phyloP scores from a whole-genome alignment of 2,329 filamentous ascomycete genomes.

The Cladorrhinum sp. region DNA sequence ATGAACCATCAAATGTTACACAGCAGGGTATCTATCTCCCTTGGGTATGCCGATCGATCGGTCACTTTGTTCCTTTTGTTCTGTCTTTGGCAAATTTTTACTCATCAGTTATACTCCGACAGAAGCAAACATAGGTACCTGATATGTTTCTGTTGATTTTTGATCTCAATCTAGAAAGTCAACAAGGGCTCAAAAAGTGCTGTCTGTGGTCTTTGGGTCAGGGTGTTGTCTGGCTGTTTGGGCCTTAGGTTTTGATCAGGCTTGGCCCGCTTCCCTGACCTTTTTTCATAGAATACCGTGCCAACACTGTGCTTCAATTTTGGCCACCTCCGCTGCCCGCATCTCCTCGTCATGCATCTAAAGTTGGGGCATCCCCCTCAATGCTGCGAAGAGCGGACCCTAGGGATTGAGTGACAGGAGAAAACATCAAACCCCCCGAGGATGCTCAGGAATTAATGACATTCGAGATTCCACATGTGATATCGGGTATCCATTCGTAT shows the following conservation, averaged over 20 bases:
- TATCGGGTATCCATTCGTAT: background rate
- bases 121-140: background rate
- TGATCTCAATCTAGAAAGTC: background rate
- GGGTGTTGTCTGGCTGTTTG: background rate
- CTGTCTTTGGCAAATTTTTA: background rate
- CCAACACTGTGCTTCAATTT: conserved; percentile 1
- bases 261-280: background rate
- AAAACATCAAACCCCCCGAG: background rate
- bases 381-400: conserved; percentile 3
- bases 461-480: background rate
- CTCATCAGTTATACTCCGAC: background rate
- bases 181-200: background rate
- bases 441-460: background rate
- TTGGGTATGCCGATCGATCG: background rate
- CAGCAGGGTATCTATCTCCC: background rate
- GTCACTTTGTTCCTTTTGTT: background rate
- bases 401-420: conserved; percentile 1
- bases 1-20: conserved; percentile 1
- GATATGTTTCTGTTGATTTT: background rate
- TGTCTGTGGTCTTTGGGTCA: background rate
- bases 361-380: conserved; percentile 6
- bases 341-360: conserved; percentile 10
- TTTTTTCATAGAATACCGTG: background rate
- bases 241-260: conserved; percentile 7
- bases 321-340: conserved; percentile 6